These are phyloP conservation scores for Leishmania turanica DNA, from an alignment of 208 protist species.

Conservation along the genomic window DNA sequence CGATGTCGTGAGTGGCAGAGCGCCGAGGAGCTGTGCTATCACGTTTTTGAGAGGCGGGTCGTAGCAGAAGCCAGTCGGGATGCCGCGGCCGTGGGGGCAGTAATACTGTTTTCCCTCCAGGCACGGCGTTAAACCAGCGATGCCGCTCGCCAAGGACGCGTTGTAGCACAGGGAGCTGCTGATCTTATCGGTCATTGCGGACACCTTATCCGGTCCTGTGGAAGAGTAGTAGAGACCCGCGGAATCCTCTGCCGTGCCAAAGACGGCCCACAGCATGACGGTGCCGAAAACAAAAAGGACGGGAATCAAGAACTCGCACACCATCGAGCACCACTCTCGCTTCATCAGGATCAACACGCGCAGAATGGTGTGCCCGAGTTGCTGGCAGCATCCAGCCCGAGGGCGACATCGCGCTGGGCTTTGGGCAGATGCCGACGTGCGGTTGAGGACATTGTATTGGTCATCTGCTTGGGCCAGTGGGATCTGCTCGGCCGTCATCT, in stretches of 20 bases:
- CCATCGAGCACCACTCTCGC: constrained; percentile 43
- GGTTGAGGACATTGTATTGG: constrained; percentile 1
- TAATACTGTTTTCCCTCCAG: neutral
- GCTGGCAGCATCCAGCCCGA: constrained; percentile 33
- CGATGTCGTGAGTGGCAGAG: constrained; percentile 2
- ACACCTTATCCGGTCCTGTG: neutral
- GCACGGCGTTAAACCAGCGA: constrained; percentile 22
- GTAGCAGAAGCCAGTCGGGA: constrained; percentile 34
- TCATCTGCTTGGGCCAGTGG: neutral
- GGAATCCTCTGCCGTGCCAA: constrained; percentile 11
- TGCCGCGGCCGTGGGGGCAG: constrained; percentile 34
- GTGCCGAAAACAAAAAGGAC: constrained; percentile 66
- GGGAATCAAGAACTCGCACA: constrained; percentile 58
- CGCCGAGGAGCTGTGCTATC: neutral
- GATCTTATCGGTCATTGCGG: neutral
- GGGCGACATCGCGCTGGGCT: neutral
- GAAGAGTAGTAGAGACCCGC: constrained; percentile 25
- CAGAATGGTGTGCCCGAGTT: constrained; percentile 57
- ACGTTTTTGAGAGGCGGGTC: neutral
- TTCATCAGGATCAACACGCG: constrained; percentile 50
- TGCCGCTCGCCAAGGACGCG: constrained; percentile 2
- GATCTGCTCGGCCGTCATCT: neutral
- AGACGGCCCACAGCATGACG: constrained; percentile 46
- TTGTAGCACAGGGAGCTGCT: constrained; percentile 10
- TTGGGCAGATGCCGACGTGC: no score